Conservation (phyloP, 2,329 filamentous ascomycete genomes). For the Amylocarpus encephaloides region DNA sequence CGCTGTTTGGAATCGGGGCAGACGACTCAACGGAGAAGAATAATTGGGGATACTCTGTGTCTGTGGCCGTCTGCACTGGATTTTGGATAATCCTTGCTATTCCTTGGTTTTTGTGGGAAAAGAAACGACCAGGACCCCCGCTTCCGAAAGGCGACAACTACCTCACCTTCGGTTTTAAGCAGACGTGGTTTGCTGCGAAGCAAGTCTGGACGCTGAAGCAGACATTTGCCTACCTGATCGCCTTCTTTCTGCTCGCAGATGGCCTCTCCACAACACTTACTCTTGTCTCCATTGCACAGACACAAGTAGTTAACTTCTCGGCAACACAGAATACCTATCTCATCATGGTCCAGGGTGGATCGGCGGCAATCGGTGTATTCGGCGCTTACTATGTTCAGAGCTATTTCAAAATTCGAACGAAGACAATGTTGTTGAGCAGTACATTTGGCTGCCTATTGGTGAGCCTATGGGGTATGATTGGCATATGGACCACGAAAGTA, state of each 20-base stretch:
- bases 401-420: conserved; percentile 25
- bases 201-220: conserved; percentile 27
- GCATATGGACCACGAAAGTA: conserved; percentile 28
- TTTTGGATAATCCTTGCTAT: conserved; percentile 30
- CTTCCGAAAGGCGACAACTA: conserved; percentile 26
- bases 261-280: conserved; percentile 25
- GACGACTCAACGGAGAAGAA: conserved; percentile 23
- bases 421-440: conserved; percentile 27
- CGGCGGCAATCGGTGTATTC: conserved; percentile 22
- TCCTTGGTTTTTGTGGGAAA: conserved; percentile 31
- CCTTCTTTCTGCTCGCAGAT: conserved; percentile 29
- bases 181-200: conserved; percentile 26
- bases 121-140: conserved; percentile 28
- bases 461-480: conserved; percentile 28
- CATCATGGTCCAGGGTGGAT: conserved; percentile 27
- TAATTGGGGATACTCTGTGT: conserved; percentile 30
- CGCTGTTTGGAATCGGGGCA: conserved; percentile 24
- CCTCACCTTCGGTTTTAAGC: conserved; percentile 29
- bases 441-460: conserved; percentile 26
- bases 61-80: conserved; percentile 27
- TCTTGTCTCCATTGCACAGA: conserved; percentile 26
- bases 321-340: conserved; percentile 28
- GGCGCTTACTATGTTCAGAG: conserved; percentile 25
- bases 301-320: conserved; percentile 26
- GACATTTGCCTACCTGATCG: conserved; percentile 28